Conservation (phyloP, 2,329 filamentous ascomycete species). For the Cephalotrichum gorgonifer region DNA sequence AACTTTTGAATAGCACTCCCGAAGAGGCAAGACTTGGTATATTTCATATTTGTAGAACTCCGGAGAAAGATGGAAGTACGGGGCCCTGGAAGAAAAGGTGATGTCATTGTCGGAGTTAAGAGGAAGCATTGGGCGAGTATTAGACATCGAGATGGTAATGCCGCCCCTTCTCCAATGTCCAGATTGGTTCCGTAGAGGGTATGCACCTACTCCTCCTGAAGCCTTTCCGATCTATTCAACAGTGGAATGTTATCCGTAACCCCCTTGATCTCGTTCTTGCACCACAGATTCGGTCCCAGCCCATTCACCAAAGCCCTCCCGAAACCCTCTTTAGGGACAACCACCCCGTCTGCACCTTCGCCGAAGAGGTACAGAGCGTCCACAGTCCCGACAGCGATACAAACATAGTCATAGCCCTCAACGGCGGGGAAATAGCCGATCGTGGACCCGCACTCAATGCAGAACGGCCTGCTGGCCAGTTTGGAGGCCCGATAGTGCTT, state of each 20-base stretch:
- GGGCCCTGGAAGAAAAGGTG: no score
- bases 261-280: constrained; percentile 33
- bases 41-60: no score
- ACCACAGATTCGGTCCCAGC: constrained; percentile 26
- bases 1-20: no score
- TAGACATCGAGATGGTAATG: no score
- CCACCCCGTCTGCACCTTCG: not conserved
- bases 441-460: constrained; percentile 34
- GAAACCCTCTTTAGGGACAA: constrained; percentile 14
- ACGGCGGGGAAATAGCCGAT: constrained; percentile 32
- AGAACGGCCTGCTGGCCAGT: constrained; percentile 33
- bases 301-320: constrained; percentile 27
- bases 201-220: not conserved
- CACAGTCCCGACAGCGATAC: constrained; percentile 30
- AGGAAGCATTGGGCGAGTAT: no score
- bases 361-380: constrained; percentile 29
- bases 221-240: not conserved
- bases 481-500: constrained; percentile 29
- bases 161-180: no score
- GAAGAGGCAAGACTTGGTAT: no score
- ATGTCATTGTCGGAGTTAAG: no score
- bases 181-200: no score
- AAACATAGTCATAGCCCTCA: constrained; percentile 13
- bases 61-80: no score
- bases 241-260: constrained; percentile 30